These are phyloP conservation scores for Naganishia albida DNA, from an alignment of 1,284 basidiomycete species.

Conservation along the genomic window DNA sequence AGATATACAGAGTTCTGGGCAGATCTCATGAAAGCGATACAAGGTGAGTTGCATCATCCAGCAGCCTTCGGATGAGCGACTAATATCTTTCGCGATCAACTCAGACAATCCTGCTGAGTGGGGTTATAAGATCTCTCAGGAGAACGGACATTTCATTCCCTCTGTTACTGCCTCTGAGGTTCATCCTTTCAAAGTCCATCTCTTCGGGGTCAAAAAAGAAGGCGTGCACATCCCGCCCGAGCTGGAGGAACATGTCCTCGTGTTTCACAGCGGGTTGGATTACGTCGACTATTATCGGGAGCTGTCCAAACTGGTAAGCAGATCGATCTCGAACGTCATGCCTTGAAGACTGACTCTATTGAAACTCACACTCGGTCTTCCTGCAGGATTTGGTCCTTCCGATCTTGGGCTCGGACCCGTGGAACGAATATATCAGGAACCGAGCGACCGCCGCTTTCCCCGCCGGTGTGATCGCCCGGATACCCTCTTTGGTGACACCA, in stretches of 20 bases:
- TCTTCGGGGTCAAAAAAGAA: not conserved
- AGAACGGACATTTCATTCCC: constrained; percentile 4
- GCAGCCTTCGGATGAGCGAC: not conserved
- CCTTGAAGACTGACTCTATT: not conserved
- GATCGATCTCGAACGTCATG: too few species aligned
- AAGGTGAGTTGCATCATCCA: not conserved
- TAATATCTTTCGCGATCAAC: not conserved
- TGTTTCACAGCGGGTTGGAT: not conserved
- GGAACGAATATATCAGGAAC: not conserved
- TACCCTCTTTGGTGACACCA: constrained; percentile 8
- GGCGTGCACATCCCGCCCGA: constrained; percentile 6
- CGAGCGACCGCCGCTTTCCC: constrained; percentile 13
- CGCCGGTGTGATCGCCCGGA: not conserved
- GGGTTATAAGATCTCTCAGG: constrained; percentile 1
- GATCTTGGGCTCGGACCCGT: not conserved
- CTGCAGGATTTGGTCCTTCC: constrained; percentile 3
- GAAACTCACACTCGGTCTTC: too few species aligned
- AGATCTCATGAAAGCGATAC: constrained; percentile 2
- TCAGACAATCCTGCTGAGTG: constrained; percentile 7
- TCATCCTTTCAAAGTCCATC: constrained; percentile 9
- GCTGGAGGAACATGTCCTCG: constrained; percentile 6
- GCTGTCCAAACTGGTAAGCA: not conserved
- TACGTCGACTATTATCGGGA: constrained; percentile 6
- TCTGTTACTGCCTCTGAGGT: not conserved
- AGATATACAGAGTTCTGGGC: not conserved